phyloP scores from a whole-genome alignment of 148 eudicot species.

The Oxyria digyna region DNA sequence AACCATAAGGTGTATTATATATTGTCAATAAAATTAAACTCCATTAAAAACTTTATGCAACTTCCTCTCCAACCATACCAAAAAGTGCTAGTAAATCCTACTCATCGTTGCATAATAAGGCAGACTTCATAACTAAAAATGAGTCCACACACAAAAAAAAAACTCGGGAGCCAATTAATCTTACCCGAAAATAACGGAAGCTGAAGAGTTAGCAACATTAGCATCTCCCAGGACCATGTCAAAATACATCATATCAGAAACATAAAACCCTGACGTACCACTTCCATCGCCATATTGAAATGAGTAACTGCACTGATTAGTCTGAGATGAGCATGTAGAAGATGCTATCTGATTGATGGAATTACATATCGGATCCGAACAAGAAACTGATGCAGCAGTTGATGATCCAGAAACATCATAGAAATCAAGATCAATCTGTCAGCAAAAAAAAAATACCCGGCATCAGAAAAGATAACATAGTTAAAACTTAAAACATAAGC shows the following conservation, averaged over 20 bases:
- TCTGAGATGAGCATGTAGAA: conserved; percentile 48
- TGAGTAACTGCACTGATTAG: conserved; percentile 56
- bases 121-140: background rate
- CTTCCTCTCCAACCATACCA: background rate
- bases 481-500: background rate
- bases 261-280: conserved; percentile 73
- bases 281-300: conserved; percentile 94
- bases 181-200: conserved; percentile 83
- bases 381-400: conserved; percentile 54
- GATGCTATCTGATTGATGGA: conserved; percentile 43
- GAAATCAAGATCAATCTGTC: conserved; percentile 73
- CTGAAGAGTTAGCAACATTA: conserved; percentile 62
- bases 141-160: background rate
- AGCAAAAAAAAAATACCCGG: conserved; percentile 11
- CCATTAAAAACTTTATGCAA: background rate
- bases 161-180: background rate
- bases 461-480: conserved; percentile 7
- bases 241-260: conserved; percentile 67
- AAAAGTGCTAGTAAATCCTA: background rate
- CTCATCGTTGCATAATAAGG: background rate
- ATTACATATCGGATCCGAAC: conserved; percentile 67
- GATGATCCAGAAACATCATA: conserved; percentile 66
- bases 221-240: conserved; percentile 61
- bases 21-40: background rate
- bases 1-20: background rate